Base-by-base conservation (phyloP, 1,284 basidiomycete species). In the Microbotryum lychnidis-dioicae region DNA sequence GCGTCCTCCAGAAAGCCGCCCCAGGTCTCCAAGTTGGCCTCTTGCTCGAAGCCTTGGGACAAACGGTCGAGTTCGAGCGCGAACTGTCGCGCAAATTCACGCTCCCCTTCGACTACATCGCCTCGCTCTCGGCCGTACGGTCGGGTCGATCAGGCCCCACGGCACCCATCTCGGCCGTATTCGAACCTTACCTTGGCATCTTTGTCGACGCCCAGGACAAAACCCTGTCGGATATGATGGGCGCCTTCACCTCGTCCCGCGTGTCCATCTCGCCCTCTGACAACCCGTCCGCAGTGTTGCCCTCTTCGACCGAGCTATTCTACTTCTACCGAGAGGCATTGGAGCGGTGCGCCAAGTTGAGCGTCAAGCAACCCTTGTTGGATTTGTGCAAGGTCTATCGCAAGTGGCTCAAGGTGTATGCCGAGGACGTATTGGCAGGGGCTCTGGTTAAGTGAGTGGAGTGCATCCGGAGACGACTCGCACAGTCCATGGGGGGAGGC, bases 151-250 rank as follows among this genome's bases (percentile, higher is more conserved):
- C 55, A 58, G 68, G 63, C 45, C 48, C 66, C 9, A 76, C 79
- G 46, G 84, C 84, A 72, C 79, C 85, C 1, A 89, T 97, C 54
- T 87, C 90, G 0, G 82, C 86, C 27, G 85, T 89, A 10, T 98
- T 97, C 72, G 91, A 96, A 65, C 82, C 88, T 0, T 89, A 97
- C 74, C 90, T 97, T 78, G 81, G 84, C 46, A 83, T 98, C 49
- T 98, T 93, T 73, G 87, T 97, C 57, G 91, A 97, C 66, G 92
- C 94, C 16, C 96, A 98, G 75, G 91, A 97, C 79, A 89, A 86
- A 72, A 82, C 84, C 7, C 78, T 91, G 10, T 78, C 84, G 7
- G 89, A 89, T 64, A 89, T 91, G 86, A 80, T 96, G 31, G 82
- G 84, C 6, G 82, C 84, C 23, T 87, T 64, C 91, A 73, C 84